Conservation (phyloP, 31 red algal genomes). For the Asparagopsis taxiformis region DNA sequence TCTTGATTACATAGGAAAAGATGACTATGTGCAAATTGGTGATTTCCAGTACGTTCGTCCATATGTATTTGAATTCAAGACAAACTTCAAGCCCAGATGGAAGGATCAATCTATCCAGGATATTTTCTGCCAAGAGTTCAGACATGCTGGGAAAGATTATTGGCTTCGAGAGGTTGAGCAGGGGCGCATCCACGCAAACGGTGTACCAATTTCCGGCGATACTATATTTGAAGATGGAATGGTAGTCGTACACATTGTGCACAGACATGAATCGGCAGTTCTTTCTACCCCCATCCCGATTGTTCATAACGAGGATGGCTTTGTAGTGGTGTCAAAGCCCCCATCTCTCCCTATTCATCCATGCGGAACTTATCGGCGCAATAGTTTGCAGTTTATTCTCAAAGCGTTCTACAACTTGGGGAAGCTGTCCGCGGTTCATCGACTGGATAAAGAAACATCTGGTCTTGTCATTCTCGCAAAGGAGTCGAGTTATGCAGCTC, state of each 20-base stretch:
- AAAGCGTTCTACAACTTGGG: slow-evolving; percentile 46
- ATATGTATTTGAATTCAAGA: slow-evolving; percentile 69
- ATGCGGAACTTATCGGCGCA: slow-evolving; percentile 80
- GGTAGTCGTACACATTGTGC: slow-evolving; percentile 70
- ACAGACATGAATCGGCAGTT: slow-evolving; percentile 84
- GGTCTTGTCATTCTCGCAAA: slow-evolving; percentile 83
- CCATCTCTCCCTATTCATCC: slow-evolving; percentile 86
- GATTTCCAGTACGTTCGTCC: slow-evolving; percentile 47
- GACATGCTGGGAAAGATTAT: slow-evolving; percentile 44
- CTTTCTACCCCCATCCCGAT: slow-evolving; percentile 27
- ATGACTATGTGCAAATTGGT: slow-evolving; percentile 44
- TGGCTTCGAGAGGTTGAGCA: slow-evolving; percentile 56
- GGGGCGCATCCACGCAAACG: slow-evolving; percentile 55
- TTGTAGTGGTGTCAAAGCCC: slow-evolving; percentile 86
- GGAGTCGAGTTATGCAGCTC: slow-evolving; percentile 26
- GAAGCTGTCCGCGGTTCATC: slow-evolving; percentile 47
- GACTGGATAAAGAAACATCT: slow-evolving; percentile 88
- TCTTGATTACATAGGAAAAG: slow-evolving; percentile 12
- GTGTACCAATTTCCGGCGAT: background rate
- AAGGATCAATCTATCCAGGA: slow-evolving; percentile 17
- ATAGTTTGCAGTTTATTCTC: slow-evolving; percentile 63
- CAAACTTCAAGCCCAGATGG: slow-evolving; percentile 57
- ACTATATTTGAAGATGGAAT: slow-evolving; percentile 42
- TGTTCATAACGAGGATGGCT: slow-evolving; percentile 40
- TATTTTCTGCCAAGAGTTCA: slow-evolving; percentile 55